Percentiles rank a stretch among this genome's conserved stretches.
Conservation (phyloP, 2,329 filamentous ascomycete species). For the Keithomyces neogunnii region DNA sequence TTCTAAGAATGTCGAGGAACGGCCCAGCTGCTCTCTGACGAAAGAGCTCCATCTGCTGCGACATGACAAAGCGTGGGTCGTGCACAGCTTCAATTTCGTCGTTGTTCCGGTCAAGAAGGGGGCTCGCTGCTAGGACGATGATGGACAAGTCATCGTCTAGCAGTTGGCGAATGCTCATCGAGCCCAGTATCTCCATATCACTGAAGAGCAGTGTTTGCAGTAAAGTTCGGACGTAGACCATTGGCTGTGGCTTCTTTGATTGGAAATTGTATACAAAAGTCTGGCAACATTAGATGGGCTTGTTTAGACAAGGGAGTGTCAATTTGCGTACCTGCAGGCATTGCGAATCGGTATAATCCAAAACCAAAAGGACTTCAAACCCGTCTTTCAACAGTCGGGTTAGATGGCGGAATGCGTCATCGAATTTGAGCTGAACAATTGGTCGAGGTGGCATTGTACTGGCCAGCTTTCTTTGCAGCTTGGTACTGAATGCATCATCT, state of each 20-base stretch:
- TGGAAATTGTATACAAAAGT: slow-evolving; percentile 69
- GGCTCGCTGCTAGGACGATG: slow-evolving; percentile 62
- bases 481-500: slow-evolving; percentile 76
- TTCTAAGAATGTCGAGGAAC: slow-evolving; percentile 76
- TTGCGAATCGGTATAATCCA: slow-evolving; percentile 59
- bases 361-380: slow-evolving; percentile 56
- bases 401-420: slow-evolving; percentile 63
- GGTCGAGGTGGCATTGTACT: slow-evolving; percentile 90
- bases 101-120: slow-evolving; percentile 63
- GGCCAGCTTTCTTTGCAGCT: slow-evolving; percentile 83
- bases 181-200: slow-evolving; percentile 60
- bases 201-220: slow-evolving; percentile 69
- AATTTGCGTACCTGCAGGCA: slow-evolving; percentile 54
- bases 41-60: slow-evolving; percentile 64
- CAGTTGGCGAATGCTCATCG: slow-evolving; percentile 62
- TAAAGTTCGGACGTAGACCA: slow-evolving; percentile 74
- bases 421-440: slow-evolving; percentile 69
- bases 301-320: slow-evolving; percentile 2
- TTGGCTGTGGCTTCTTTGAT: slow-evolving; percentile 70
- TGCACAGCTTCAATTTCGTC: slow-evolving; percentile 68
- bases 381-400: slow-evolving; percentile 65
- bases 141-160: slow-evolving; percentile 76
- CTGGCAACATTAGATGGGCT: slow-evolving; percentile 25
- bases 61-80: slow-evolving; percentile 65
- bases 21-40: slow-evolving; percentile 54